Base-by-base conservation (phyloP, 2,329 filamentous ascomycete species). In the Penicillium sp. region DNA sequence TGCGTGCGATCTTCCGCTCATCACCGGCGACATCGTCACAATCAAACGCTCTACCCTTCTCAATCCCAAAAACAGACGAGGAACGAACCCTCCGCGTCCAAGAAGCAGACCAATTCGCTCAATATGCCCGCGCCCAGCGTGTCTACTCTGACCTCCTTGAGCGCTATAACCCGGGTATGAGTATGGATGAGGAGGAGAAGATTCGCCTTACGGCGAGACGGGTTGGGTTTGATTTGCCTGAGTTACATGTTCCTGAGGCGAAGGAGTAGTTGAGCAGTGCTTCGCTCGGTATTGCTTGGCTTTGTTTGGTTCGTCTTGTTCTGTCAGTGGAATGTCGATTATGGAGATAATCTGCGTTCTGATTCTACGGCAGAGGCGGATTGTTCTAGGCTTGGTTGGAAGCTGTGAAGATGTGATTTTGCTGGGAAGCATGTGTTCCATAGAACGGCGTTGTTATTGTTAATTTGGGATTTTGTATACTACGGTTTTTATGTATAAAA, bases 111-210 rank as follows among this genome's bases (percentile, higher is more conserved):
- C 91, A 97, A 75, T 86, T 91, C 65, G 77, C 92, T 27, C 83
- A 86, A 57, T 97, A 96, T 73, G 82, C 94, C 21, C 85, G 86
- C 66, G 88, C 93, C n/a, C 94, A 99, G 79, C 82, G 93, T 52
- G 85, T 85, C 72, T 97, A 97, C 74, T 83, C 86, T 27, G 88
- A 86, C 17, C 78, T 97, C 43, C 75, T 97, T 38, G 93, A 97
- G 77, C 83, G 93, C 67, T 97, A 99, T 77, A 97, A 97, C 75
- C 92, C 92, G 0, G 92, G 93, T 19, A 91, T 96, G 86, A 85
- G 86, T 65, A 90, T 96, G 88, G 86, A 89, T 72, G 87, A 96
- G 76, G 82, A 87, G 71, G 93, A 97, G 79, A 83, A 90, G 60
- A 87, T 97, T 42, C 80, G 91, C 57, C 79, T 97, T 79, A 89